A percentile compares a stretch with the other conserved stretches of the same genome.
Conservation (phyloP, 2,329 filamentous ascomycete genomes). For the Penicillium sp. region DNA sequence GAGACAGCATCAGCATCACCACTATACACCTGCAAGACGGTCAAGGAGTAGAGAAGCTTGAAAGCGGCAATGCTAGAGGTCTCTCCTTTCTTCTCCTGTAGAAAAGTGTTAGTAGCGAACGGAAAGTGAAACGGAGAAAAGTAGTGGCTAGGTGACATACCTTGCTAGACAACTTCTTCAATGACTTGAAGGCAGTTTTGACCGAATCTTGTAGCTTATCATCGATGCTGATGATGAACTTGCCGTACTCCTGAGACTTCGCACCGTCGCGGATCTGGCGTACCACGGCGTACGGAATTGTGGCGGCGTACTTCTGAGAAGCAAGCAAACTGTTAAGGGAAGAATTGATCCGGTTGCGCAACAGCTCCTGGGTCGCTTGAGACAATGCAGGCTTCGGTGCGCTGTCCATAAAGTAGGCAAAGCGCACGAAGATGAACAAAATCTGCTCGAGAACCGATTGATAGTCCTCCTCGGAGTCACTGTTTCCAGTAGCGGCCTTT, state of each 20-base stretch:
- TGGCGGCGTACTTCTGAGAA: constrained; percentile 42
- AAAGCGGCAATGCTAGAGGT: constrained; percentile 62
- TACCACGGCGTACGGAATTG: constrained; percentile 46
- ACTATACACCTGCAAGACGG: constrained; percentile 86
- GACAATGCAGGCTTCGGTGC: constrained; percentile 51
- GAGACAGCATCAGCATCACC: constrained; percentile 83
- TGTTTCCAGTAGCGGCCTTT: constrained; percentile 36
- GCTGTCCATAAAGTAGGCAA: constrained; percentile 54
- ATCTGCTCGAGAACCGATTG: constrained; percentile 50
- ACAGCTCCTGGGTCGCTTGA: constrained; percentile 53
- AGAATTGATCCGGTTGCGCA: constrained; percentile 59
- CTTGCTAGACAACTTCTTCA: constrained; percentile 45
- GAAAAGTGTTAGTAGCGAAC: constrained; percentile 41
- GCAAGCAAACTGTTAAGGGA: constrained; percentile 57
- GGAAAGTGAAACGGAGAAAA: background rate
- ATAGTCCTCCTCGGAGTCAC: constrained; percentile 37
- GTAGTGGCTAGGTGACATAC: constrained; percentile 23
- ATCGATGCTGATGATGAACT: constrained; percentile 55
- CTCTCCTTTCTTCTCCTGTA: constrained; percentile 53
- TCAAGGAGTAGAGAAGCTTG: constrained; percentile 79
- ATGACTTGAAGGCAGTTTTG: constrained; percentile 47
- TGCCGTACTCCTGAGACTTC: constrained; percentile 41
- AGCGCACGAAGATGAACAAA: constrained; percentile 52
- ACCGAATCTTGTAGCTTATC: constrained; percentile 48
- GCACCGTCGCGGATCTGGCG: constrained; percentile 45